Conservation (phyloP, 345 rosid genomes). For the Luvunga scandens region DNA sequence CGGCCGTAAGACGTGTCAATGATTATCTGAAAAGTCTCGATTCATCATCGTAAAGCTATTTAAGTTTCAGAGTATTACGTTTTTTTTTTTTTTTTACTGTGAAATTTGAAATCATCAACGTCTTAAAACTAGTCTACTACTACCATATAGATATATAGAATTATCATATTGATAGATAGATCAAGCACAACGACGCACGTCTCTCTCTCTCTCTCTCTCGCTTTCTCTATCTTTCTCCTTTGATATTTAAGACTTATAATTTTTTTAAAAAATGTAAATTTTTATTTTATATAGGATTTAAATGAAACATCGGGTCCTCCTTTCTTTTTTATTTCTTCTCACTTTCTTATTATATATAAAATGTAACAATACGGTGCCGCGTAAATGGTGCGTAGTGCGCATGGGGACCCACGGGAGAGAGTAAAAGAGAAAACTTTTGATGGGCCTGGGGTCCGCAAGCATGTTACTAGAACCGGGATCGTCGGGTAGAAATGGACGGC, state of each 20-base stretch:
- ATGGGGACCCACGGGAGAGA: neutral
- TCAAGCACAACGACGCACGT: neutral
- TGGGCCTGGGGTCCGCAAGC: neutral
- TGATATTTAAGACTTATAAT: neutral
- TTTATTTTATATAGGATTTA: no score
- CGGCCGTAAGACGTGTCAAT: slow-evolving; percentile 1
- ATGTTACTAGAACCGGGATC: neutral
- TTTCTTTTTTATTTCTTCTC: neutral
- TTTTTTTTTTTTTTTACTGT: neutral
- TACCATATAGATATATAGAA: no score
- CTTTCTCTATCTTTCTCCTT: no score
- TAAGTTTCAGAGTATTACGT: neutral
- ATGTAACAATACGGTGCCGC: neutral
- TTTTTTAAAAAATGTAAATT: neutral
- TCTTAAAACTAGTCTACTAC: no score
- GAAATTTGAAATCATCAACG: neutral
- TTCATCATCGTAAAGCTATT: neutral
- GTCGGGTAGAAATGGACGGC: neutral
- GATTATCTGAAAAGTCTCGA: neutral
- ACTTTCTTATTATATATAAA: neutral
- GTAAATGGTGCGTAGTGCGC: neutral
- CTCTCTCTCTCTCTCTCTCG: neutral
- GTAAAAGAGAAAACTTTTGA: neutral
- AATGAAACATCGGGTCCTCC: neutral
- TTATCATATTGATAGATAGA: neutral